Evolutionary conservation across 306 rosid genomes (phyloP), one percentile per base, ranked within the genome.

Genomic region (Cyclanthera cordifolia): DNA sequence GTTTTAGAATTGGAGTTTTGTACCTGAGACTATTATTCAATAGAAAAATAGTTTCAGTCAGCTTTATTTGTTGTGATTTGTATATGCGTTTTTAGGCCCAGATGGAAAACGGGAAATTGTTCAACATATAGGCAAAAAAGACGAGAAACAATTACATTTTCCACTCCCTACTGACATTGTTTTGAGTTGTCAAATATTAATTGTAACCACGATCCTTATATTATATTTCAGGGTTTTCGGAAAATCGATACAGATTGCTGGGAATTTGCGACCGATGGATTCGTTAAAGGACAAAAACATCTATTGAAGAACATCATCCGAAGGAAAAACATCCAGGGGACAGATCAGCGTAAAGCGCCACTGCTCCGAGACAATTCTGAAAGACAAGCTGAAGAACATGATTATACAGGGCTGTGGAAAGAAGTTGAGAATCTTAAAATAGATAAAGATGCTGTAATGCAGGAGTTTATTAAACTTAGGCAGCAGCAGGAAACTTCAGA

Each of bases 381-480:
- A 17, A 76, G 56, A 59, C 63, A 79, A 7, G 67, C 53, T 8
- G 83, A 78, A 75, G 81, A 78, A 23, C 70, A 49, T 41, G 72
- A 67, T 5, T 58, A 69, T 73, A 49, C 73, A 0, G 73, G 71
- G 75, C 82, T 90, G 2, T 76, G 86, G 88, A 94, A 83, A 75
- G 96, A 90, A 79, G 84, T 94, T 32, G 97, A 90, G 90, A 88
- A 71, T 79, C 86, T 94, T 53, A 94, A 90, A 81, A 81, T 72
- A 2, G 91, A 81, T 71, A 94, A 81, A 74, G 85, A 81, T 65
- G 78, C 80, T 8, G 81, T 94, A 39, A 76, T 73, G 72, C 97
- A 90, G 80, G 97, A 94, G 81, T 74, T 94, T 77, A 90, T 81
- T 73, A 85, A 88, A 49, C 91, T 88, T 67, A 75, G 81, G 84